Base-by-base conservation (phyloP, 1,284 basidiomycete genomes). In the Sanguinoderma infundibulare region DNA sequence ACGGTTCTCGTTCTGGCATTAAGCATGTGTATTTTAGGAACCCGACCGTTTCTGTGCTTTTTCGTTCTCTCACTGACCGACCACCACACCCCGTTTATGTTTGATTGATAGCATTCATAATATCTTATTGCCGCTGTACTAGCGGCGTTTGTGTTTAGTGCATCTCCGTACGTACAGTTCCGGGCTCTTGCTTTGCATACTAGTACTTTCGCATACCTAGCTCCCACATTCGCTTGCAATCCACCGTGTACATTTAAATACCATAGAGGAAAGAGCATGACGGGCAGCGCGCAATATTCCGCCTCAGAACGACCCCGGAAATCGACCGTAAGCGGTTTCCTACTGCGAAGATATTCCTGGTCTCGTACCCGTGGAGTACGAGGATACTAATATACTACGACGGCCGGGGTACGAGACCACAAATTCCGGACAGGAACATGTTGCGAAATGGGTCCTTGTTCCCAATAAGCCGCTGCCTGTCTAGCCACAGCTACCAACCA, bases 111-210 rank as follows among this genome's bases (percentile, higher is more conserved):
- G 30, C 38, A 34, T 59, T 59, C 57, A 47, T 30, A 22, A 17
- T 59, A 59, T 53, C 57, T 59, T 59, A 59, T 59, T 59, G 57
- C 57, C 57, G 47, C 40, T n/a, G n/a, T n/a, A n/a, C n/a, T n/a
- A 53, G 32, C 40, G 42, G 42, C 51, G 40, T 51, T 44, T 42
- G 36, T 40, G 22, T 36, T 53, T 28, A 46, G 42, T 46, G 40
- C 28, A 20, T 47, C 22, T 35, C 24, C 47, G 10, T 51, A 42
- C 56, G 35, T 32, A 28, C 42, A 30, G n/a, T n/a, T n/a, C n/a
- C n/a, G n/a, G n/a, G n/a, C n/a, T n/a, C n/a, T n/a, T n/a, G n/a
- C n/a, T n/a, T n/a, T n/a, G n/a, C 40, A 22, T 46, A 24, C 34
- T 35, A 26, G 5, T 15, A 22, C 38, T 22, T 32, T 53, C 52